These are phyloP conservation scores for Dactylella cylindrospora DNA, from an alignment of 2,329 filamentous ascomycete genomes.

Conservation along the genomic window DNA sequence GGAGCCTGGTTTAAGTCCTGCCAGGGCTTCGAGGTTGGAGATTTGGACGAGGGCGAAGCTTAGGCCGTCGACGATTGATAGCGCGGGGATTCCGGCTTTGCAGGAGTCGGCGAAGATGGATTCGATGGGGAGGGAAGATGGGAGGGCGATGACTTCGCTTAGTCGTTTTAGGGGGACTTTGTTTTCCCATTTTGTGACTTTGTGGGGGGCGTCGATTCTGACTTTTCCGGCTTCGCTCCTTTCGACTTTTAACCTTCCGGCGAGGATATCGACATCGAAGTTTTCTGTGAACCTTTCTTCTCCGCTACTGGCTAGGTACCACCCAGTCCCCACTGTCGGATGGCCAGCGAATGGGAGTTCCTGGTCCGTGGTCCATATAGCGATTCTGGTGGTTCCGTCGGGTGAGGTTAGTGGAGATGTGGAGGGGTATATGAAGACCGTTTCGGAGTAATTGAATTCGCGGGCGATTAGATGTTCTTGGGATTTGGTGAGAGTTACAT, in stretches of 20 bases:
- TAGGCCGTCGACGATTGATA: constrained; percentile 73
- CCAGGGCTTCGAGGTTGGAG: constrained; percentile 62
- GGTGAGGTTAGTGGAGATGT: constrained; percentile 55
- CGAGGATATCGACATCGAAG: constrained; percentile 54
- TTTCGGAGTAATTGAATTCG: constrained; percentile 67
- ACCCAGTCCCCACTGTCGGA: constrained; percentile 62
- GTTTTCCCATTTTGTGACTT: constrained; percentile 11
- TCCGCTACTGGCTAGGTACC: constrained; percentile 54
- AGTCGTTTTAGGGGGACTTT: neutral
- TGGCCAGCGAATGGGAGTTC: constrained; percentile 67
- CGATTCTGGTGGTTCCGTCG: constrained; percentile 54
- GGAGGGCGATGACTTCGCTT: constrained; percentile 9
- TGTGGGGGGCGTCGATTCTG: constrained; percentile 46
- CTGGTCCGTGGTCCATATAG: constrained; percentile 61
- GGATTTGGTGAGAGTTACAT: constrained; percentile 55
- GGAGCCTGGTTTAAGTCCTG: constrained; percentile 45
- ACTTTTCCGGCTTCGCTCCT: constrained; percentile 24
- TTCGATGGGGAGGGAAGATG: too few relatives aligned
- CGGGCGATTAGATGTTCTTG: constrained; percentile 63
- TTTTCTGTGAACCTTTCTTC: constrained; percentile 44
- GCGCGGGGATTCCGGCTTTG: constrained; percentile 55
- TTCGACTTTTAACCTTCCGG: constrained; percentile 54
- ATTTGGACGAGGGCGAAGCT: constrained; percentile 69
- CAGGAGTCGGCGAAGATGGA: constrained; percentile 52
- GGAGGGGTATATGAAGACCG: constrained; percentile 56